Conservation (phyloP, 768 basidiomycete genomes). For the Tephrocybe sp. region DNA sequence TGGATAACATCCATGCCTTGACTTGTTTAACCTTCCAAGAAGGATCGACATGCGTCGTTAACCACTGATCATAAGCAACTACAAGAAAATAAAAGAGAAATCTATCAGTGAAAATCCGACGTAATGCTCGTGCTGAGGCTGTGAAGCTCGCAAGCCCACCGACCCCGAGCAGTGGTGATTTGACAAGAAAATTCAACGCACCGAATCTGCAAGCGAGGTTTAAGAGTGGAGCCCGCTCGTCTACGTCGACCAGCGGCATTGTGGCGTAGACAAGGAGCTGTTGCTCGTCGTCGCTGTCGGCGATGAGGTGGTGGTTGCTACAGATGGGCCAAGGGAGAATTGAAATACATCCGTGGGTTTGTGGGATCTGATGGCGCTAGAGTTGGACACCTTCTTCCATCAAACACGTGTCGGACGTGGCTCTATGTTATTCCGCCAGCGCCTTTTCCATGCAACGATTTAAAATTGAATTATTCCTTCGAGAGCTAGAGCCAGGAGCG, state of each 20-base stretch:
- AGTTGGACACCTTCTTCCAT: not conserved
- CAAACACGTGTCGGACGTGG: not conserved
- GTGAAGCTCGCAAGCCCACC: not conserved
- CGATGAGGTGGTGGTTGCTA: conserved; percentile 1
- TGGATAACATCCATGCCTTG: conserved; percentile 61
- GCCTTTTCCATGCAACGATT: no score
- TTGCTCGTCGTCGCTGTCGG: conserved; percentile 2
- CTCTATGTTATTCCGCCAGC: not conserved
- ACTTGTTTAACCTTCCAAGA: conserved; percentile 59
- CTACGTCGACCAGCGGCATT: conserved; percentile 11
- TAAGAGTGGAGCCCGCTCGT: conserved; percentile 21
- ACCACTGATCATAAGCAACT: conserved; percentile 78
- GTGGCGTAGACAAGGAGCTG: not conserved
- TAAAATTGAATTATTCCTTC: no score
- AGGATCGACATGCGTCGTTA: conserved; percentile 64
- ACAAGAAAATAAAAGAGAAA: conserved; percentile 38
- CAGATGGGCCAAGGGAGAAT: not conserved
- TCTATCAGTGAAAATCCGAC: not conserved
- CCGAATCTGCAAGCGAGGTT: conserved; percentile 57
- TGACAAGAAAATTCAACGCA: no score
- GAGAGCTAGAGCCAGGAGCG: no score
- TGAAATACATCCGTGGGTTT: not conserved
- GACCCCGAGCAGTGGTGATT: no score
- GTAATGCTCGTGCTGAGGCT: not conserved
- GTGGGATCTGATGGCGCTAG: conserved; percentile 9